Evolutionary conservation across 2,329 filamentous ascomycete species (phyloP), one percentile per base, ranked within the genome.

Genomic region (Endocalyx cinctus): DNA sequence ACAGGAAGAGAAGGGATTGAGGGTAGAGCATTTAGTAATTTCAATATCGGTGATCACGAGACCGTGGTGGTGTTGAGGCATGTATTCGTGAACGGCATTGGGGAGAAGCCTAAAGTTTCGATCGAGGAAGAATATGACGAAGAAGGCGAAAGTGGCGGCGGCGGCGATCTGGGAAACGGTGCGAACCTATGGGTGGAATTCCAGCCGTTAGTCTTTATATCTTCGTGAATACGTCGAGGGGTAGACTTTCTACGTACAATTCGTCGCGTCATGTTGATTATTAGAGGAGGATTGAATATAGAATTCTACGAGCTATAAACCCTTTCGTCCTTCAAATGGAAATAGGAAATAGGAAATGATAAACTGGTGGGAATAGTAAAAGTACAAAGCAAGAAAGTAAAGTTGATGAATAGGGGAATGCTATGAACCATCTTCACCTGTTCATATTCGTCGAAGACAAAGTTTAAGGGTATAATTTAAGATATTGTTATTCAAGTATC

Each of bases 81-180:
- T 79, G 60, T 90, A 86, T 58, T 79, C 84, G 69, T 96, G 89
- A 47, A 96, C 83, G 39, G 83, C 77, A 51, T 81, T 79, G 26
- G 89, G 89, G 22, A 96, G 78, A 39, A 96, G 84, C 47, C 85
- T 77, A 67, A 92, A 94, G 57, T 84, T 86, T 54, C 82, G 85
- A 64, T 96, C 89, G 67, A 95, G 80, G 59, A 94, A 74, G 60
- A 90, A 79, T 46, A 88, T 63, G 51, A 90, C 63, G 50, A 89
- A 55, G 47, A 90, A 68, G 47, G 83, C 76, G 52, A 87, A 67
- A 46, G 75, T 57, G 35, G 77, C 69, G 37, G 87, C 70, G 37
- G 78, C 69, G 44, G 74, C 69, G 54, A 92, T 77, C 72, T 96
- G 87, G 56, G 84, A 69, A 54, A 83, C 76, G 44, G 87, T 87